A percentile compares a stretch with the other conserved stretches of the same genome.
Evolutionary conservation across 352 stramenopile genomes (phyloP).

Genomic region (Pythium apleroticum): DNA sequence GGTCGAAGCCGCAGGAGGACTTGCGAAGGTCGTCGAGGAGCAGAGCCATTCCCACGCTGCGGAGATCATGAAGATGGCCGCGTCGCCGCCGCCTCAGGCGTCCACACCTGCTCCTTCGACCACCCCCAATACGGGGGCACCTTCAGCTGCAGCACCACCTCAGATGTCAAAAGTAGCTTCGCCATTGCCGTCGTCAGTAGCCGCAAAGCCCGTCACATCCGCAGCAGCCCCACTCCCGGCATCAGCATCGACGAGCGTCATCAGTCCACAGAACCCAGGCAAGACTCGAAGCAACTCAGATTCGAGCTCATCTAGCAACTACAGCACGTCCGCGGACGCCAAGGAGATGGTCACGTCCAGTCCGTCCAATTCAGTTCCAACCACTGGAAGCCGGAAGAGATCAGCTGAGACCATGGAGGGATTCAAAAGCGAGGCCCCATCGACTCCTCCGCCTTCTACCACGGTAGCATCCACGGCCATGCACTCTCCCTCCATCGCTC

Average conservation of each 20-base stretch:
- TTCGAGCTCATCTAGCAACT: constrained; percentile 11
- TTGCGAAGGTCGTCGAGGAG: constrained; percentile 17
- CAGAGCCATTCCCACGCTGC: constrained; percentile 13
- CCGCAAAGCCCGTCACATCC: neutral
- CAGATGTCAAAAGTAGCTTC: neutral
- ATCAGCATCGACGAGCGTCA: neutral
- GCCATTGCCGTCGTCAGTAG: neutral
- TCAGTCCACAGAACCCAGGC: constrained; percentile 2
- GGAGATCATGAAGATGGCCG: constrained; percentile 15
- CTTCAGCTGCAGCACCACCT: neutral
- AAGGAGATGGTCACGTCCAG: constrained; percentile 4
- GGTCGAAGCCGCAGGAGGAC: constrained; percentile 8
- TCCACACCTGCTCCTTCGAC: constrained; percentile 1
- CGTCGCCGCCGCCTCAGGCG: constrained; percentile 12
- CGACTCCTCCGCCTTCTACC: neutral
- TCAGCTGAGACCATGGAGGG: constrained; percentile 39
- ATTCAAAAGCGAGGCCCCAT: neutral
- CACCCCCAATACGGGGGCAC: neutral
- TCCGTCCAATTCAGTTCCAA: neutral
- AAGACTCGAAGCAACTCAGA: constrained; percentile 8
- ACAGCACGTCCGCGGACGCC: neutral
- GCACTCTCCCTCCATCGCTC: neutral
- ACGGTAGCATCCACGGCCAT: neutral
- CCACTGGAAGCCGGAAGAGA: constrained; percentile 38
- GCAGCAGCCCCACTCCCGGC: neutral